Percentiles rank a stretch among this genome's conserved stretches.
phyloP scores from a whole-genome alignment of 805 yeast species.

The Metschnikowia cerradonensis region DNA sequence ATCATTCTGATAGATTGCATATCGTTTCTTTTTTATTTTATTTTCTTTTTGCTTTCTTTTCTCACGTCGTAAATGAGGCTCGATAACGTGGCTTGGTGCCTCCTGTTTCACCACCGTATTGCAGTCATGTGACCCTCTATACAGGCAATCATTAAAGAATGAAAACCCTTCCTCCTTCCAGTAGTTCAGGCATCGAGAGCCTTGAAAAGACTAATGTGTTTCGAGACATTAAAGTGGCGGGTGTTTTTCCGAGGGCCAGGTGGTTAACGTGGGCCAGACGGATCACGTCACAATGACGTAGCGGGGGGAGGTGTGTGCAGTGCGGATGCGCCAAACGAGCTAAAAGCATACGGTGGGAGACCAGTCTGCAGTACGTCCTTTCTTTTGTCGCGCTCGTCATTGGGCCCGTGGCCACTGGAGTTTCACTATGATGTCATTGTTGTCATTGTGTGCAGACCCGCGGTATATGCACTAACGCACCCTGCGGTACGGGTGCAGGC shows the following conservation, averaged over 20 bases:
- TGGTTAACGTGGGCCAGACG: background rate
- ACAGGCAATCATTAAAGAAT: no score
- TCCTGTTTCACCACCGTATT: no score
- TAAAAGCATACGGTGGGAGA: background rate
- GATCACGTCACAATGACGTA: conserved; percentile 6
- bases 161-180: no score
- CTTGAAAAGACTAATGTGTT: no score
- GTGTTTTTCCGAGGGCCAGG: background rate
- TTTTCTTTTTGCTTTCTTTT: background rate
- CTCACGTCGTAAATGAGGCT: background rate
- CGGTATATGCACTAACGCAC: conserved; percentile 1
- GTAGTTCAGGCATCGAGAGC: no score
- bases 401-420: background rate
- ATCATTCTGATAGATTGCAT: background rate
- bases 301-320: background rate
- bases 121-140: no score
- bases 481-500: conserved; percentile 3
- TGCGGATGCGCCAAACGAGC: background rate
- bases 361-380: background rate
- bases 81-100: background rate
- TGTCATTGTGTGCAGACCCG: background rate
- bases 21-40: background rate
- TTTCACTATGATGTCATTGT: conserved; percentile 2
- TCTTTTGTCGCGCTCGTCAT: conserved; percentile 4
- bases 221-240: background rate